Evolutionary conservation across 441 rosid species (phyloP).

Genomic region (Populus tomentosa): DNA sequence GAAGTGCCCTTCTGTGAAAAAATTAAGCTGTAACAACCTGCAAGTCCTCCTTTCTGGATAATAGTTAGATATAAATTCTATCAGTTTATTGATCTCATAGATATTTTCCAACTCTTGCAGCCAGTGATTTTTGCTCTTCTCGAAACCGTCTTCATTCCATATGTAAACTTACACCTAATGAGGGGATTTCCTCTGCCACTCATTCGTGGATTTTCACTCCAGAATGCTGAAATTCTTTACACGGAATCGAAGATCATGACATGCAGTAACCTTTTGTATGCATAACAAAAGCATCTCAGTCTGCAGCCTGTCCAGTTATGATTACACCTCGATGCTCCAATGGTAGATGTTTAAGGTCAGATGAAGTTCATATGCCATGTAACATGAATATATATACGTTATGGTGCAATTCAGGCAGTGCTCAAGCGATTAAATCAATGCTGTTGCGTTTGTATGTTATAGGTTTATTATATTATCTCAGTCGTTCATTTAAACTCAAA

Average conservation of each 20-base stretch:
- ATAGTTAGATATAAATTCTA: neutral
- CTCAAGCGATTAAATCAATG: neutral
- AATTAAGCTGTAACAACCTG: too few relatives aligned
- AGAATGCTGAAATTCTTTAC: constrained; percentile 44
- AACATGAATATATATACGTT: neutral
- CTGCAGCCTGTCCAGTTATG: neutral
- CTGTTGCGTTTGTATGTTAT: neutral
- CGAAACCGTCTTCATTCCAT: constrained; percentile 56
- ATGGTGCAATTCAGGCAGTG: neutral
- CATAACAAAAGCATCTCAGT: constrained; percentile 8
- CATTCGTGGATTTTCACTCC: constrained; percentile 41
- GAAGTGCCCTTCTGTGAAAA: neutral
- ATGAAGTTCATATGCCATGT: neutral
- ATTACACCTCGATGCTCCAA: neutral
- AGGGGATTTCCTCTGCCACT: constrained; percentile 66
- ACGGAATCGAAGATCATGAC: constrained; percentile 36
- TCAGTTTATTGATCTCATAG: neutral
- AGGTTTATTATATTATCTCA: neutral
- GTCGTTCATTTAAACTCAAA: too few relatives aligned
- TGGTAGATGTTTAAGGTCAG: too few relatives aligned
- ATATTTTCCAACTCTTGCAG: constrained; percentile 28
- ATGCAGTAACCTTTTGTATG: constrained; percentile 43
- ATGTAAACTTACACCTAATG: constrained; percentile 45
- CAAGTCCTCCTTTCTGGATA: neutral
- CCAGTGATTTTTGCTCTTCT: constrained; percentile 40